phyloP scores from a whole-genome alignment of 495 filamentous ascomycete genomes.

The Bacidia gigantensis region DNA sequence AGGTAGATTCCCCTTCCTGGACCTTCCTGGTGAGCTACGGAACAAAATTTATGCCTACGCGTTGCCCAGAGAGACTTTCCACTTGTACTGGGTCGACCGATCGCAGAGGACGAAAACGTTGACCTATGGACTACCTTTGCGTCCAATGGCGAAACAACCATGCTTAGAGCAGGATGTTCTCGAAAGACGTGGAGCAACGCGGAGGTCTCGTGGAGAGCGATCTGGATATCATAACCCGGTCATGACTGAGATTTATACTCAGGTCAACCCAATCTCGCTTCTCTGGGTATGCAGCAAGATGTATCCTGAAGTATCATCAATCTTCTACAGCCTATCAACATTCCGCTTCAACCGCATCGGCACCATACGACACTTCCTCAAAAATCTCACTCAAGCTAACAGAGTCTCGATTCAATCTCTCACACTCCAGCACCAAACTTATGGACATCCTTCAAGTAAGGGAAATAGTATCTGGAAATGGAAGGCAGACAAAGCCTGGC shows the following conservation, averaged over 20 bases:
- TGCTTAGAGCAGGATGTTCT: neutral
- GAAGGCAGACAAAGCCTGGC: slow-evolving; percentile 12
- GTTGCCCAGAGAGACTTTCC: slow-evolving; percentile 8
- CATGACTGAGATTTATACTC: neutral
- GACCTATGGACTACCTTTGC: neutral
- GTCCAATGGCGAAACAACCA: neutral
- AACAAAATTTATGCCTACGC: slow-evolving; percentile 15
- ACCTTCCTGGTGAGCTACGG: slow-evolving; percentile 13
- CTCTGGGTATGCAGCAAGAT: slow-evolving; percentile 10
- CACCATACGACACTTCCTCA: slow-evolving; percentile 12
- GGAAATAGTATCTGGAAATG: slow-evolving; percentile 11
- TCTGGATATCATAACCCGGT: neutral
- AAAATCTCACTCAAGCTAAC: slow-evolving; percentile 2
- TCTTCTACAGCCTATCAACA: slow-evolving; percentile 14
- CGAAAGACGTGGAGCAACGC: neutral
- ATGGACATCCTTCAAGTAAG: slow-evolving; percentile 8
- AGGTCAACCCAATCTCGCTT: slow-evolving; percentile 9
- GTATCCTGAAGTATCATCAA: slow-evolving; percentile 10
- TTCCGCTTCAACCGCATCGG: slow-evolving; percentile 12
- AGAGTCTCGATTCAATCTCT: slow-evolving; percentile 5
- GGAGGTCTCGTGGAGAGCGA: neutral
- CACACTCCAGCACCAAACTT: slow-evolving; percentile 10
- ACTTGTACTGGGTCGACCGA: slow-evolving; percentile 10
- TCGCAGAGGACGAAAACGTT: slow-evolving; percentile 1
- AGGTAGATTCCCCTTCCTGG: slow-evolving; percentile 11